Base-by-base conservation (phyloP, 1,284 basidiomycete species). In the Leccinum ponderosum region DNA sequence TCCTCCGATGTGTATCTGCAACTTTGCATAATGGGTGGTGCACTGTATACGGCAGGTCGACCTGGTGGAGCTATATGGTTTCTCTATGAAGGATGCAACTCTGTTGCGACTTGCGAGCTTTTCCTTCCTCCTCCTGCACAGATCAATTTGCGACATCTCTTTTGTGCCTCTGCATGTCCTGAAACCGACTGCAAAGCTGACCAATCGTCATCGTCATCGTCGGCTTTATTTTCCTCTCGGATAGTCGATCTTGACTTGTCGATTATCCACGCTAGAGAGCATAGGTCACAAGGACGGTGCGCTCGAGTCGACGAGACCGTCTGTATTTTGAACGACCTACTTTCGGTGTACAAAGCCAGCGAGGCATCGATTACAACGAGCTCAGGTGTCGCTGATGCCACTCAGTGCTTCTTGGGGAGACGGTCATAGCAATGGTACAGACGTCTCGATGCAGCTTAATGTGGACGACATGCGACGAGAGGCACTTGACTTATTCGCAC, bases 251-350 rank as follows among this genome's bases (percentile, higher is more conserved):
- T 27, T 27, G 27, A 27, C 27, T 27, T 27, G 27, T 27, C 27
- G 27, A 27, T 27, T 27, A 27, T 27, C 27, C 27, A 27, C 27
- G 27, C 27, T 27, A 27, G 27, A 27, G 27, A 33, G 31, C 31
- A 80, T 80, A 58, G 74, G 78, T 33, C 83, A 83, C 77, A 90
- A 90, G 69, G 81, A 83, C 5, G 80, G 79, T 9, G 80, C 83
- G 4, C 72, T 75, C 22, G 68, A 61, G 6, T 76, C 81, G 1
- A 70, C 85, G 11, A 60, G 69, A 1, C 66, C 31, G 31, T 33
- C 31, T 33, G 60, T 17, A 65, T 91, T 6, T 65, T 90, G 14
- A 67, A 70, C n/a, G 83, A 87, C 64, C 69, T 80, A 0, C 66
- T 87, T 33, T 71, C 72, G 4, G 70, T 84, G 0, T 91, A 90